These are phyloP conservation scores for Globisporangium nodosum DNA, from an alignment of 352 stramenopile genomes.

Conservation along the genomic window DNA sequence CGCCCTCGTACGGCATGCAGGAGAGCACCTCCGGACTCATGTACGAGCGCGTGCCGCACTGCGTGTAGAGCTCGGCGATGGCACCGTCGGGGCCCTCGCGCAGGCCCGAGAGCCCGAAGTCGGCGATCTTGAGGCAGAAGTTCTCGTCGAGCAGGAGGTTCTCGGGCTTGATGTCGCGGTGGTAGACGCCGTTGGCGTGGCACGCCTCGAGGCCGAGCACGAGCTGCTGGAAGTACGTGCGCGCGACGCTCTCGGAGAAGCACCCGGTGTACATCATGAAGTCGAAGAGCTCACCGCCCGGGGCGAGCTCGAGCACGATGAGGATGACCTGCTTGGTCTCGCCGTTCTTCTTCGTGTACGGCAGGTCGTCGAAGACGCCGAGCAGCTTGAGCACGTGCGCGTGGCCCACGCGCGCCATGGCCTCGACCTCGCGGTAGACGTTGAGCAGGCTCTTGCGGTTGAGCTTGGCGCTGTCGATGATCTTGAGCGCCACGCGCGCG, in stretches of 20 bases:
- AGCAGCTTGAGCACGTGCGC: constrained; percentile 78
- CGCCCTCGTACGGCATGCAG: constrained; percentile 79
- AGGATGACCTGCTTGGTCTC: constrained; percentile 74
- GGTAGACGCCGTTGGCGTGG: constrained; percentile 81
- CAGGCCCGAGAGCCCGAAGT: constrained; percentile 95
- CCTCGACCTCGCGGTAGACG: constrained; percentile 85
- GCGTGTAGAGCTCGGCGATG: constrained; percentile 69
- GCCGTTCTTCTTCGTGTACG: constrained; percentile 73
- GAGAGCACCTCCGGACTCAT: constrained; percentile 91
- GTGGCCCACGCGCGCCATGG: constrained; percentile 85
- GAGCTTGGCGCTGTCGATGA: constrained; percentile 82
- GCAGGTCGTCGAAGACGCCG: constrained; percentile 63
- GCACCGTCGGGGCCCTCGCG: constrained; percentile 52
- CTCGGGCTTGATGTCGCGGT: constrained; percentile 93
- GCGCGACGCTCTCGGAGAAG: constrained; percentile 83
- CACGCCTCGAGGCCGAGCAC: constrained; percentile 73
- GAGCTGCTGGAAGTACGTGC: constrained; percentile 88
- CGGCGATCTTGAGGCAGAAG: constrained; percentile 89
- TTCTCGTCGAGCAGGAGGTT: constrained; percentile 88
- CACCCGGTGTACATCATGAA: constrained; percentile 93
- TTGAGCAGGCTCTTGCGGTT: constrained; percentile 81
- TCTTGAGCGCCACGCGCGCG: constrained; percentile 87
- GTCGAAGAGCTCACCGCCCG: constrained; percentile 86
- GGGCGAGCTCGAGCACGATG: constrained; percentile 87
- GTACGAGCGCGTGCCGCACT: constrained; percentile 90